Base-by-base conservation (phyloP, 176 grass and related monocot species). In the Ensete glaucum region DNA sequence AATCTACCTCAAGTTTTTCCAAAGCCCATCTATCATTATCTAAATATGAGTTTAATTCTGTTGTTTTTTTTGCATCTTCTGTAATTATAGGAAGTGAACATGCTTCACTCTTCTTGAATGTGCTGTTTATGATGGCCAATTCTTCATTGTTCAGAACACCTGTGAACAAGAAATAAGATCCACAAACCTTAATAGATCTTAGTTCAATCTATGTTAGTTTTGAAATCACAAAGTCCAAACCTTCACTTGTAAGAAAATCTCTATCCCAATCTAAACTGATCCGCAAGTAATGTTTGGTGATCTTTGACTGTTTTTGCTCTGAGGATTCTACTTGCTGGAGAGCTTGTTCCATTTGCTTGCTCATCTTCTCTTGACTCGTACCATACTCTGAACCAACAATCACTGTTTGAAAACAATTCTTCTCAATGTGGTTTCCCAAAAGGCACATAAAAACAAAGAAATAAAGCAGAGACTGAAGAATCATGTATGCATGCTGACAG, bases 191-290 rank as follows among this genome's bases (percentile, higher is more conserved):
- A 57, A 57, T 57, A 56, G 22, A 53, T 25, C 56, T 78, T 24
- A 56, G 19, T 50, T 24, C 8, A 54, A 57, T 4, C 8, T 17
- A 11, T 51, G 55, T 22, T 43, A 67, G 11, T 50, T 54, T 54
- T 63, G 63, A 23, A 52, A 16, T 10, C 29, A 71, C 5, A 66
- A 77, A 21, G 50, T 13, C 2, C 19, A 52, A 43, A 89, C 86
- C 86, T 89, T 99, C 82, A 69, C 88, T 81, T 26, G 86, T 94
- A 50, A 99, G 91, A 65, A 99, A 99, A 57, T 88, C 95, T 43
- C 84, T 91, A 73, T 94, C 86, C 90, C 95, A 99, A 1, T 88
- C 90, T 72, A 99, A 78, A 77, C 95, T 91, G 79, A 91, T 94
- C 67, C 88, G 84, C 58, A 99, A 85, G 66, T 86, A 91, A 12